A percentile compares a stretch with the other conserved stretches of the same genome.
These are phyloP conservation scores for Tricholoma terreum DNA, from an alignment of 768 basidiomycete species.

Conservation along the genomic window DNA sequence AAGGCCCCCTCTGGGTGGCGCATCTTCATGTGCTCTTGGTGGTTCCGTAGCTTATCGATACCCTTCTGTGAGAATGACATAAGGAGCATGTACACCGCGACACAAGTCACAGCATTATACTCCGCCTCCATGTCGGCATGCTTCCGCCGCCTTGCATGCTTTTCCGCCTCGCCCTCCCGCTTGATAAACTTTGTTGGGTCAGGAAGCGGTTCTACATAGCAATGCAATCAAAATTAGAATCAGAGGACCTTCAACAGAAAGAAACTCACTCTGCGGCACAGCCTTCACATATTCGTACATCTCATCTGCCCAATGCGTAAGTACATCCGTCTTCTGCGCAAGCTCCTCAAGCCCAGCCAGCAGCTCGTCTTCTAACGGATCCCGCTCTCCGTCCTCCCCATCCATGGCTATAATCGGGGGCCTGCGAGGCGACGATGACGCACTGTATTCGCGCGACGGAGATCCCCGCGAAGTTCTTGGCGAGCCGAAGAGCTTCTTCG, in stretches of 20 bases:
- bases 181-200: constrained; percentile 74
- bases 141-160: constrained; percentile 63
- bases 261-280: constrained; percentile 70
- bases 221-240: not conserved
- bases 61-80: constrained; percentile 94
- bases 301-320: constrained; percentile 93
- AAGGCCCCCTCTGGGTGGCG: constrained; percentile 72
- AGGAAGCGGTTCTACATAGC: constrained; percentile 64
- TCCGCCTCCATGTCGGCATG: constrained; percentile 79
- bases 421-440: constrained; percentile 55
- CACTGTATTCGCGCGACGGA: constrained; percentile 36
- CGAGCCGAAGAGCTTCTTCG: constrained; percentile 76
- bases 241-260: not conserved
- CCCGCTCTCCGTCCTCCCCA: constrained; percentile 41
- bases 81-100: constrained; percentile 86
- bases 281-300: constrained; percentile 88
- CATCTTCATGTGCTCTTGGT: constrained; percentile 83
- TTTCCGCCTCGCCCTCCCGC: constrained; percentile 70
- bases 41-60: constrained; percentile 75
- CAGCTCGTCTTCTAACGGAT: constrained; percentile 81
- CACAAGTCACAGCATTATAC: constrained; percentile 79
- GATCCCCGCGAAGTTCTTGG: constrained; percentile 34
- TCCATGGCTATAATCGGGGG: constrained; percentile 51
- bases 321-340: constrained; percentile 93
- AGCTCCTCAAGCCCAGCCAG: constrained; percentile 80